A percentile compares a stretch with the other conserved stretches of the same genome.
phyloP scores from a whole-genome alignment of 2,329 filamentous ascomycete species.

The Curvularia eragrostidis region DNA sequence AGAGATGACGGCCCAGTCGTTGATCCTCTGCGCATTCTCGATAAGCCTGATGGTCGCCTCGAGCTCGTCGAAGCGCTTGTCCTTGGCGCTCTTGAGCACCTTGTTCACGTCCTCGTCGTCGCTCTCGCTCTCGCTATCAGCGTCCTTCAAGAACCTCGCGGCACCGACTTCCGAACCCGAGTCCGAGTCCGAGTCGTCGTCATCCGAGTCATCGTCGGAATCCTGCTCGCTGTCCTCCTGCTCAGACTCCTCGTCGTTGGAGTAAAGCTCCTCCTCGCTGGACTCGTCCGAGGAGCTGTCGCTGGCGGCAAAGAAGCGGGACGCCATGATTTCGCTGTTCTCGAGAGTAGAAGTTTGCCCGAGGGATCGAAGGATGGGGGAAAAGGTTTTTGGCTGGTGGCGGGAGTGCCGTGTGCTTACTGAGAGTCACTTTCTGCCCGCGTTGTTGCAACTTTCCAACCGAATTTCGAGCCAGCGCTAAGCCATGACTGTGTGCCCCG shows the following conservation, averaged over 20 bases:
- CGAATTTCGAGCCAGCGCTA: conserved; percentile 30
- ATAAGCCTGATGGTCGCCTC: conserved; percentile 89
- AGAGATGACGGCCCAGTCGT: conserved; percentile 94
- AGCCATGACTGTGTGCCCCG: conserved; percentile 27
- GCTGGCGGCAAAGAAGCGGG: conserved; percentile 95
- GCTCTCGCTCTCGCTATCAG: conserved; percentile 77
- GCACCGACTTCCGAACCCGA: conserved; percentile 71
- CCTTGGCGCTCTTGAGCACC: conserved; percentile 95
- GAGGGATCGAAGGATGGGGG: conserved; percentile 25
- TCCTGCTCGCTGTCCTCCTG: conserved; percentile 58
- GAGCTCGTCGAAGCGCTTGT: conserved; percentile 94
- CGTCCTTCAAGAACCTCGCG: conserved; percentile 81
- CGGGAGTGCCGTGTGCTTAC: conserved; percentile 26
- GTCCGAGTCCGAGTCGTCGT: conserved; percentile 58
- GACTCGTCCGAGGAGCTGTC: conserved; percentile 97
- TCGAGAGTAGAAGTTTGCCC: conserved; percentile 34
- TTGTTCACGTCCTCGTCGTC: conserved; percentile 86
- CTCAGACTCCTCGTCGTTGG: conserved; percentile 67
- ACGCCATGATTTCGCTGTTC: conserved; percentile 54
- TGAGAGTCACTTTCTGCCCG: conserved; percentile 20
- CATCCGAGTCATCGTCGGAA: conserved; percentile 66
- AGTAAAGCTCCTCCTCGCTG: conserved; percentile 93
- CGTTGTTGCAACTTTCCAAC: conserved; percentile 22
- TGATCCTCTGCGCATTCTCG: conserved; percentile 96
- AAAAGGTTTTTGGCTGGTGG: conserved; percentile 23